Evolutionary conservation across 1,139 yeast species (phyloP).

Genomic region (Magnusiomyces clavatus): DNA sequence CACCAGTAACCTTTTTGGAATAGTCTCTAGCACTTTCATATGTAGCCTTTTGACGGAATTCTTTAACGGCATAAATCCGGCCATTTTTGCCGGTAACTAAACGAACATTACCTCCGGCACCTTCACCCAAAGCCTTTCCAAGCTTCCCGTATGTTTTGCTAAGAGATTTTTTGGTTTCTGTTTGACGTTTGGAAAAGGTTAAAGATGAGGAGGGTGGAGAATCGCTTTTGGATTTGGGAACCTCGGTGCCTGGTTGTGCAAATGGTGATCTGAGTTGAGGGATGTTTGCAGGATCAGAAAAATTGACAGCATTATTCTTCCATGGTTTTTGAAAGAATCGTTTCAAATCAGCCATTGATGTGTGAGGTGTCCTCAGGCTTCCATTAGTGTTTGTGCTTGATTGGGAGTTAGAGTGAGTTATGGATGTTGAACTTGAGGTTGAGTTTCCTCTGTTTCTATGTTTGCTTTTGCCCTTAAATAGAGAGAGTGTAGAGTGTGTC

Average conservation of each 20-base stretch:
- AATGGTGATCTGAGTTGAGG: conserved; percentile 2
- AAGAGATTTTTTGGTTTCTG: conserved; percentile 37
- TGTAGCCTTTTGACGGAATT: conserved; percentile 70
- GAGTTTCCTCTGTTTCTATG: conserved; percentile 23
- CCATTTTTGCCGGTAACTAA: conserved; percentile 62
- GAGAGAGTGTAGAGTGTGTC: conserved; percentile 24
- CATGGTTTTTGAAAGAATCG: conserved; percentile 29
- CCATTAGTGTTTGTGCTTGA: conserved; percentile 1
- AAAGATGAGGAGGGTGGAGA: neutral
- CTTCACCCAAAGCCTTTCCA: conserved; percentile 88
- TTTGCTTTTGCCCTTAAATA: conserved; percentile 16
- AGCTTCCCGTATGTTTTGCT: conserved; percentile 72
- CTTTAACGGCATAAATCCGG: conserved; percentile 82
- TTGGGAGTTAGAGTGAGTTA: neutral
- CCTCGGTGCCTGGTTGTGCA: conserved; percentile 1
- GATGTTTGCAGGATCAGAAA: conserved; percentile 3
- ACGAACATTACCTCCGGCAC: conserved; percentile 92
- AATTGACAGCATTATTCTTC: conserved; percentile 17
- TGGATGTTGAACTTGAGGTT: conserved; percentile 6
- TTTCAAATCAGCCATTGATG: conserved; percentile 27
- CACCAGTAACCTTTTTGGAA: conserved; percentile 90
- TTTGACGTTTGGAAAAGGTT: conserved; percentile 3
- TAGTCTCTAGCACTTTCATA: conserved; percentile 79
- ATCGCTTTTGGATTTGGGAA: neutral
- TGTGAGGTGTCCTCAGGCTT: conserved; percentile 11